phyloP scores from a whole-genome alignment of 75 land plant genomes.

The Pinus taeda region DNA sequence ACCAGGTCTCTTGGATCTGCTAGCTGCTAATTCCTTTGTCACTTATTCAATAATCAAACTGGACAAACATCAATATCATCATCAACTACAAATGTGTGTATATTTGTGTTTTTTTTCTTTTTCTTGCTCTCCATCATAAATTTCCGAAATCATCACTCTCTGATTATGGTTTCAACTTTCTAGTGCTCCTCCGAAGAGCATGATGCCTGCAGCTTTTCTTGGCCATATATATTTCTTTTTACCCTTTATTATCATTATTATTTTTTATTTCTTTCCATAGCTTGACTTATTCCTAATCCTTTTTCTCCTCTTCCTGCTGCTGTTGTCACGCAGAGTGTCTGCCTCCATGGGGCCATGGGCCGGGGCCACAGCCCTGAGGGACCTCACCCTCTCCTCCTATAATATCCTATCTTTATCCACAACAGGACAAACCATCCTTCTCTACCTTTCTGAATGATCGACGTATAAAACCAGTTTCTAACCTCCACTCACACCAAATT shows the following conservation, averaged over 20 bases:
- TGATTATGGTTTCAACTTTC: constrained; percentile 2
- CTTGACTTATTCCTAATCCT: constrained; percentile 7
- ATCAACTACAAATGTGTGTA: background rate
- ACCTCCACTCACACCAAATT: constrained; percentile 8
- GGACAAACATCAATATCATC: constrained; percentile 6
- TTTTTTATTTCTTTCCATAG: background rate
- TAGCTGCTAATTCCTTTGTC: constrained; percentile 19
- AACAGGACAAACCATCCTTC: constrained; percentile 16
- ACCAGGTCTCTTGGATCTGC: constrained; percentile 1
- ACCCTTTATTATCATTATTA: background rate
- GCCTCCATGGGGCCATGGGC: constrained; percentile 16
- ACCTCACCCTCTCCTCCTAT: constrained; percentile 27
- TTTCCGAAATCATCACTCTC: background rate
- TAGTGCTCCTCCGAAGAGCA: background rate
- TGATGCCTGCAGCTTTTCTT: background rate
- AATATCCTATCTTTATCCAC: constrained; percentile 14
- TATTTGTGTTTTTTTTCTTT: background rate
- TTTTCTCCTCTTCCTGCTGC: constrained; percentile 4
- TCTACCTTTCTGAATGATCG: background rate
- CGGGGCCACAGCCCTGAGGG: constrained; percentile 19
- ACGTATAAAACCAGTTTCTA: constrained; percentile 3
- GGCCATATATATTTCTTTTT: background rate
- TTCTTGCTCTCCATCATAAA: background rate
- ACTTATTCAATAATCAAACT: constrained; percentile 4
- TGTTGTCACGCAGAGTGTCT: constrained; percentile 16